A percentile compares a stretch with the other conserved stretches of the same genome.
Evolutionary conservation across 2,329 filamentous ascomycete species (phyloP).

Genomic region (Colletotrichum karsti): DNA sequence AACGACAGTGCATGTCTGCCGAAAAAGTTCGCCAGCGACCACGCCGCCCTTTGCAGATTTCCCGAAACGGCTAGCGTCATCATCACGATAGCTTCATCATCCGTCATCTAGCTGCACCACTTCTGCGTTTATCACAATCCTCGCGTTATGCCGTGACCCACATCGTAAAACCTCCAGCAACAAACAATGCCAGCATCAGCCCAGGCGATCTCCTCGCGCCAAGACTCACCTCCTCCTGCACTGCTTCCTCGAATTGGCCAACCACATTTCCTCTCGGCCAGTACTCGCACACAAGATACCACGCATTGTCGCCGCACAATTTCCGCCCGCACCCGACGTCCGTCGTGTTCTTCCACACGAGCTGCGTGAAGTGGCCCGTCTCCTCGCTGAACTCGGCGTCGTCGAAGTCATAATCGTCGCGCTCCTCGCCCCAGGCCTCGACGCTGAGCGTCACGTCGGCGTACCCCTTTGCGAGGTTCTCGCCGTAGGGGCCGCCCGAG

Average conservation of each 20-base stretch:
- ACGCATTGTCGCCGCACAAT: conserved; percentile 48
- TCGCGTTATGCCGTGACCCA: not conserved
- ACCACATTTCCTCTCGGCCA: conserved; percentile 72
- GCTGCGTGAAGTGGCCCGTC: conserved; percentile 78
- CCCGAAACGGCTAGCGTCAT: not conserved
- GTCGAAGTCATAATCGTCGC: conserved; percentile 65
- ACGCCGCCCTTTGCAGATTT: too few species aligned
- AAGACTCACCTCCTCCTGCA: not conserved
- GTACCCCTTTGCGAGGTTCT: conserved; percentile 79
- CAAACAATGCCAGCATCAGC: not conserved
- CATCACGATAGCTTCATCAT: not conserved
- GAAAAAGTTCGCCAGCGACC: too few species aligned
- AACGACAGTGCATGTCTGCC: too few species aligned
- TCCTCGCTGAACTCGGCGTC: conserved; percentile 63
- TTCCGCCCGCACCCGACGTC: conserved; percentile 62
- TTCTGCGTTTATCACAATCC: not conserved
- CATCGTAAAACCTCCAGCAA: not conserved
- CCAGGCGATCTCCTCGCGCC: not conserved
- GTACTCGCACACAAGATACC: conserved; percentile 77
- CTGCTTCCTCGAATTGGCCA: conserved; percentile 53
- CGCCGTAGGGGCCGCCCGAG: conserved; percentile 72
- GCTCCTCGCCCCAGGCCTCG: conserved; percentile 73
- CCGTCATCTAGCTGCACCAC: not conserved
- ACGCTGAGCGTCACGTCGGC: conserved; percentile 65
- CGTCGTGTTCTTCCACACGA: conserved; percentile 74